phyloP scores from a whole-genome alignment of 106 monocot species.

The Agapanthus africanus region DNA sequence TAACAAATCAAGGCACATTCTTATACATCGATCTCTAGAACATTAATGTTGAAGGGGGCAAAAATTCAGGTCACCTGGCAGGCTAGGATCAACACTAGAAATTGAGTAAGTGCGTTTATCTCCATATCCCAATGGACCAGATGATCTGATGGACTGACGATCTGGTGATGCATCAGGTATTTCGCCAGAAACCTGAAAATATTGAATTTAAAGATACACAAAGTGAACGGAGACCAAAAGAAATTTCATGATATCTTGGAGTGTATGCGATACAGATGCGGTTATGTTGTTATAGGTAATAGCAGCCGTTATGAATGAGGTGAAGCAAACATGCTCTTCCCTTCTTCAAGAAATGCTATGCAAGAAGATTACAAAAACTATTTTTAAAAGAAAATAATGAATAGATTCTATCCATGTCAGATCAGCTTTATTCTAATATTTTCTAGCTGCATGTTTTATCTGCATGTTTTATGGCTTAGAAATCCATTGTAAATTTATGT shows the following conservation, averaged over 20 bases:
- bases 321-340: too few species aligned
- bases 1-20: background rate
- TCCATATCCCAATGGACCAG: slow-evolving; percentile 39
- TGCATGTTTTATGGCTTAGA: background rate
- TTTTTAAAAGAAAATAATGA: background rate
- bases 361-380: too few species aligned
- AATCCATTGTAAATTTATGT: background rate
- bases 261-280: background rate
- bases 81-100: slow-evolving; percentile 72
- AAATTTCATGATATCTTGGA: background rate
- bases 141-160: slow-evolving; percentile 57
- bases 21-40: background rate
- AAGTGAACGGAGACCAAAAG: background rate
- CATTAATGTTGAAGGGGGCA: background rate
- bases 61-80: slow-evolving; percentile 42
- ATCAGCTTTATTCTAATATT: too few species aligned
- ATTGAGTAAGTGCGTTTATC: slow-evolving; percentile 35
- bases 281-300: background rate
- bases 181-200: slow-evolving; percentile 73
- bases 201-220: background rate
- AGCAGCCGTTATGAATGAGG: too few species aligned
- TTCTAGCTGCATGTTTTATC: too few species aligned
- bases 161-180: slow-evolving; percentile 71
- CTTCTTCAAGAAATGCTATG: too few species aligned
- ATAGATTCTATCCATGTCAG: background rate